A percentile compares a stretch with the other conserved stretches of the same genome.
Conservation (phyloP, 1,284 basidiomycete species). For the Cutaneotrichosporon mucoides region DNA sequence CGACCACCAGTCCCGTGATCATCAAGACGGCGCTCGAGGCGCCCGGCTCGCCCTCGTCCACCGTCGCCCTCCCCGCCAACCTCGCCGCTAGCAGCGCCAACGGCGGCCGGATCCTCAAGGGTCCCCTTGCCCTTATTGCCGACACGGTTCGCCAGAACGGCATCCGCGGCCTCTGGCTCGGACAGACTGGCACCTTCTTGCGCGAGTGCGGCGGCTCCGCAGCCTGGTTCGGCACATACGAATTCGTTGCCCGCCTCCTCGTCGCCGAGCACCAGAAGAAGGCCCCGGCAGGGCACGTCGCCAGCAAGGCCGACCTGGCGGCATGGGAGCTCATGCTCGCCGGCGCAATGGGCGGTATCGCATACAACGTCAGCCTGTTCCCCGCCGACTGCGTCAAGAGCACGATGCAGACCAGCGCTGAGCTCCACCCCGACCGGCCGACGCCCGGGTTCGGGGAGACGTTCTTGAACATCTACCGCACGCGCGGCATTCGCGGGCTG, state of each 20-base stretch:
- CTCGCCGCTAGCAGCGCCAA: conserved; percentile 9
- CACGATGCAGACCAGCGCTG: conserved; percentile 89
- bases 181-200: conserved; percentile 78
- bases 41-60: conserved; percentile 28
- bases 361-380: conserved; percentile 77
- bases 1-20: not conserved
- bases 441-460: conserved; percentile 63
- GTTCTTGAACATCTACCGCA: conserved; percentile 68
- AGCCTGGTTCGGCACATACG: conserved; percentile 85
- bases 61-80: conserved; percentile 11
- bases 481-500: conserved; percentile 74
- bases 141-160: conserved; percentile 65
- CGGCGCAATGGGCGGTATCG: conserved; percentile 80
- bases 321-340: conserved; percentile 78
- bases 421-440: conserved; percentile 61
- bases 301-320: conserved; percentile 57
- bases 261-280: conserved; percentile 50
- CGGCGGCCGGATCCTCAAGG: conserved; percentile 51
- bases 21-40: conserved; percentile 19
- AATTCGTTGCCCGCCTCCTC: conserved; percentile 62
- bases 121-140: conserved; percentile 66
- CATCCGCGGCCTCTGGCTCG: conserved; percentile 75
- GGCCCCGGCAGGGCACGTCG: conserved; percentile 17
- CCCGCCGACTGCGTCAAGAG: conserved; percentile 94
- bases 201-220: conserved; percentile 82